Percentiles rank a stretch among this genome's conserved stretches.
Conservation (phyloP, 768 basidiomycete species). For the Pleurotus citrinopileatus region DNA sequence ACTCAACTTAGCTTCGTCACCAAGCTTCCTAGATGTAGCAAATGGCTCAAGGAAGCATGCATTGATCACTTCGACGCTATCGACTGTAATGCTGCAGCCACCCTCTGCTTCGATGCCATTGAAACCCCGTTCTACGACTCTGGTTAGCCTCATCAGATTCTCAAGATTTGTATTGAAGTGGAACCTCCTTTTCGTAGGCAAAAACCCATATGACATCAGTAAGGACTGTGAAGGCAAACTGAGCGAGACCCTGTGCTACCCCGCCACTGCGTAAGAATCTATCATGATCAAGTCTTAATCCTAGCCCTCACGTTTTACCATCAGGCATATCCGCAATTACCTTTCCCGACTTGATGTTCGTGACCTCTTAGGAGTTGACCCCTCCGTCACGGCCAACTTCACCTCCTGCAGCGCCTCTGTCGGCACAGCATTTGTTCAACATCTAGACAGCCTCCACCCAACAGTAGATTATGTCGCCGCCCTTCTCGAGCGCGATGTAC, state of each 20-base stretch:
- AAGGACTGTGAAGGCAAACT: conserved; percentile 52
- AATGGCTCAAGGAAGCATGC: conserved; percentile 52
- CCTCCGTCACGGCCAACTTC: conserved; percentile 32
- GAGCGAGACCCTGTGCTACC: conserved; percentile 53
- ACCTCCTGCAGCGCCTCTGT: conserved; percentile 37
- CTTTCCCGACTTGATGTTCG: conserved; percentile 59
- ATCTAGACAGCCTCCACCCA: conserved; percentile 42
- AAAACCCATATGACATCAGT: conserved; percentile 71
- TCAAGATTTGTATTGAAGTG: conserved; percentile 22
- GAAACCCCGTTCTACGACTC: conserved; percentile 36
- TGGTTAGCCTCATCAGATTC: conserved; percentile 24
- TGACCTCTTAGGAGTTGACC: conserved; percentile 59
- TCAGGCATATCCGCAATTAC: conserved; percentile 55
- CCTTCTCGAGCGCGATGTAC: conserved; percentile 46
- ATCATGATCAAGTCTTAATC: not conserved
- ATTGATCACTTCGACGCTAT: conserved; percentile 63
- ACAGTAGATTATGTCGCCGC: conserved; percentile 38
- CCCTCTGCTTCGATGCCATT: conserved; percentile 59
- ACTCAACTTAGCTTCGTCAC: too few relatives aligned
- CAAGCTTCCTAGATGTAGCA: conserved; percentile 69
- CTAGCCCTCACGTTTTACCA: not conserved
- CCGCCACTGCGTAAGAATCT: conserved; percentile 31
- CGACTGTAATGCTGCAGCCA: conserved; percentile 57
- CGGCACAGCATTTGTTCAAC: conserved; percentile 38
- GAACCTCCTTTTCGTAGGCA: conserved; percentile 41